Evolutionary conservation across 2,329 filamentous ascomycete genomes (phyloP).

Genomic region (Leptographium lundbergii): DNA sequence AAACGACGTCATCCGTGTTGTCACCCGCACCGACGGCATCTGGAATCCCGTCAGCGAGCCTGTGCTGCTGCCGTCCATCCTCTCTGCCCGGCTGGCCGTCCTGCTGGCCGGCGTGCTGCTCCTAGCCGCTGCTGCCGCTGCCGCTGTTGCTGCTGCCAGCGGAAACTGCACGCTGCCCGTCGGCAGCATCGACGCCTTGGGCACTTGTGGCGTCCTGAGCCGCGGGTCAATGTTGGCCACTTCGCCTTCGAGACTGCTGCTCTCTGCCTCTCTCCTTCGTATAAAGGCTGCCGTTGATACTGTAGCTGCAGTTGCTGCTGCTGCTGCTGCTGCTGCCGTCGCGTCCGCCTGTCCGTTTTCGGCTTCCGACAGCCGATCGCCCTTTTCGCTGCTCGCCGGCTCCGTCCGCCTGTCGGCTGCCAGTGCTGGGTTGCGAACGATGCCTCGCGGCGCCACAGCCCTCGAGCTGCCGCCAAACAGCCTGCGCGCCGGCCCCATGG

Average conservation of each 20-base stretch:
- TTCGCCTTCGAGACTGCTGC: background rate
- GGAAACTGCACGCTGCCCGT: background rate
- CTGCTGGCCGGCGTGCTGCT: background rate
- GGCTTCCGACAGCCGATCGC: no score
- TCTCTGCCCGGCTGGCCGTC: background rate
- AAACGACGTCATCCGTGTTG: conserved; percentile 2
- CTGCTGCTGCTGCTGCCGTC: no score
- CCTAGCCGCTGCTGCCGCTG: background rate
- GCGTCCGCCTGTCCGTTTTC: background rate
- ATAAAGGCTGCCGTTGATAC: background rate
- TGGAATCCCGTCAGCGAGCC: background rate
- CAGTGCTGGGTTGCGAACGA: background rate
- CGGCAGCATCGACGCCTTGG: conserved; percentile 1
- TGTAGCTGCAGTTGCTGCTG: background rate
- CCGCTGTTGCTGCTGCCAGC: background rate
- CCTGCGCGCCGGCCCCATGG: background rate
- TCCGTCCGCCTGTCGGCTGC: background rate
- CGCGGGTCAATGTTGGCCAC: background rate
- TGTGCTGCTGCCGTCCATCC: background rate
- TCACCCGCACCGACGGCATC: background rate
- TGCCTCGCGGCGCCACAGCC: background rate
- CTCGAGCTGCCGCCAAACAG: background rate
- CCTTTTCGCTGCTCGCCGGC: no score
- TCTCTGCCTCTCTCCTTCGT: background rate
- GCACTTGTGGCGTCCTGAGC: background rate